phyloP scores from a whole-genome alignment of 768 basidiomycete species.

The Kwoniella mangroviensis region DNA sequence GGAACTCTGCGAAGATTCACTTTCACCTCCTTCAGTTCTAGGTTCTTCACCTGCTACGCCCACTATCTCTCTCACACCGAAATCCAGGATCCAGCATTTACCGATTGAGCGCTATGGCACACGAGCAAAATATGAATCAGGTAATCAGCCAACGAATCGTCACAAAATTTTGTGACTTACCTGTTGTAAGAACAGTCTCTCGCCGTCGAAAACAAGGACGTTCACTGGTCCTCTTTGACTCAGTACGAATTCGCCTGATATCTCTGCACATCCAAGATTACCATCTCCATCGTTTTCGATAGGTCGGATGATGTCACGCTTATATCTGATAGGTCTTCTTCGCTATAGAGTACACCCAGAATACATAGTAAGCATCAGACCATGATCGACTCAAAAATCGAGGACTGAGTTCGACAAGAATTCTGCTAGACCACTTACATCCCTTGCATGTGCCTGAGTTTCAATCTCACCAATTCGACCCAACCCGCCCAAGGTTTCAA shows the following conservation, averaged over 20 bases:
- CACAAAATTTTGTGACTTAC: no score
- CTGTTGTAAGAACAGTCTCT: constrained; percentile 12
- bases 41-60: constrained; percentile 8
- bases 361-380: neutral
- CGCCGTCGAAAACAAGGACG: constrained; percentile 3
- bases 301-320: neutral
- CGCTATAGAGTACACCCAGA: neutral
- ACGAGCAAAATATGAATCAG: neutral
- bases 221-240: neutral
- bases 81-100: constrained; percentile 8
- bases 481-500: neutral
- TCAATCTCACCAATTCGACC: neutral
- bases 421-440: neutral
- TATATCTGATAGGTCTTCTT: constrained; percentile 1
- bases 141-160: no score
- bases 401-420: neutral
- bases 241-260: constrained; percentile 1
- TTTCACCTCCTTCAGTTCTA: neutral
- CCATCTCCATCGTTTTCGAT: neutral
- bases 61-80: constrained; percentile 8
- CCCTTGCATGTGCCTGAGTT: neutral
- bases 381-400: neutral
- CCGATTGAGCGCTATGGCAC: neutral
- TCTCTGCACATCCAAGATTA: constrained; percentile 2
- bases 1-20: no score